A percentile compares a stretch with the other conserved stretches of the same genome.
Evolutionary conservation across 2,329 filamentous ascomycete species (phyloP).

Genomic region (Pseudodiploospora longispora): DNA sequence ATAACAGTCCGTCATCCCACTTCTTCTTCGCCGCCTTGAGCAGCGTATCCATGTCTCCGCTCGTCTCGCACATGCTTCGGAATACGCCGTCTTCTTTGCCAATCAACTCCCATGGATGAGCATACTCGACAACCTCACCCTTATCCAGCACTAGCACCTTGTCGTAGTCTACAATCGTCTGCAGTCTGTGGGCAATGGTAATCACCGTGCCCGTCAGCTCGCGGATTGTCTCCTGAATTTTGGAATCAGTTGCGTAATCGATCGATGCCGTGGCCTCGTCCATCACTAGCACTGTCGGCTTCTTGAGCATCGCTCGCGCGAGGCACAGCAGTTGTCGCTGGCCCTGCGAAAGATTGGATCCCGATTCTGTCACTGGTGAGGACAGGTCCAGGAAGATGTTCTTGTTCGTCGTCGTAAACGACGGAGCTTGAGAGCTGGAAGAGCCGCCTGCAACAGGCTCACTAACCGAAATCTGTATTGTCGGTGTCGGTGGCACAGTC

Average conservation of each 20-base stretch:
- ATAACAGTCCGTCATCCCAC: constrained; percentile 31
- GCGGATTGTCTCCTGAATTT: constrained; percentile 95
- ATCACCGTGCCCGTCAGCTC: constrained; percentile 89
- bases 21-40: constrained; percentile 48
- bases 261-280: constrained; percentile 97
- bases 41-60: constrained; percentile 47
- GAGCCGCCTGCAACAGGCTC: constrained; percentile 4
- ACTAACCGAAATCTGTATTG: constrained; percentile 8
- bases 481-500: constrained; percentile 20
- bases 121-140: constrained; percentile 79
- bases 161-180: constrained; percentile 97
- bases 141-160: constrained; percentile 93
- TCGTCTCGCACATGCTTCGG: constrained; percentile 57
- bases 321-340: constrained; percentile 92
- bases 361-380: constrained; percentile 79
- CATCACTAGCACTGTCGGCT: constrained; percentile 93
- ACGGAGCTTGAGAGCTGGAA: constrained; percentile 16
- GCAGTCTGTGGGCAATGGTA: constrained; percentile 89
- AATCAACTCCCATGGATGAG: constrained; percentile 78
- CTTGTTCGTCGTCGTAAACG: constrained; percentile 65
- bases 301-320: constrained; percentile 84
- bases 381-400: constrained; percentile 87
- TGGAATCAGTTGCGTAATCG: constrained; percentile 89
- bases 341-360: constrained; percentile 89
- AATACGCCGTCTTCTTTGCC: constrained; percentile 59